These are phyloP conservation scores for Sugiyamaella floridensis DNA, from an alignment of 805 yeast genomes.

Conservation along the genomic window DNA sequence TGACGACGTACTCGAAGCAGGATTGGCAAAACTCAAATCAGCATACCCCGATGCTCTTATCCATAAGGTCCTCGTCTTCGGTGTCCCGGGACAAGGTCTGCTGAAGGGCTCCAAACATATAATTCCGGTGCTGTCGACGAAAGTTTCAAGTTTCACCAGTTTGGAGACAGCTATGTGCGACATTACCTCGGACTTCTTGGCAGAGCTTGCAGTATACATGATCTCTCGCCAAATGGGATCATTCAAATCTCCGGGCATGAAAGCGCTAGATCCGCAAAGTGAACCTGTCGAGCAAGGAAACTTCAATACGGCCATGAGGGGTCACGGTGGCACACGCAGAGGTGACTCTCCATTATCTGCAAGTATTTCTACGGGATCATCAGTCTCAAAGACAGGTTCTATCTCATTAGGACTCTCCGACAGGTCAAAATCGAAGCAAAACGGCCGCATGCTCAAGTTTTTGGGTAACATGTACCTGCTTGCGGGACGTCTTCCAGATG, in stretches of 20 bases:
- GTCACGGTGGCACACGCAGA: not conserved
- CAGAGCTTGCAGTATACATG: constrained; percentile 55
- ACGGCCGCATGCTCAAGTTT: constrained; percentile 70
- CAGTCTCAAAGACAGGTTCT: constrained; percentile 26
- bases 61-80: constrained; percentile 38
- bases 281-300: not conserved
- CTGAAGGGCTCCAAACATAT: constrained; percentile 11
- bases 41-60: constrained; percentile 40
- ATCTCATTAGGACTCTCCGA: constrained; percentile 31
- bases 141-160: constrained; percentile 30
- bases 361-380: constrained; percentile 1
- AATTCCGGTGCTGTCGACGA: constrained; percentile 22
- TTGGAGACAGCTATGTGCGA: constrained; percentile 69
- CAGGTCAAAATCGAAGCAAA: constrained; percentile 40
- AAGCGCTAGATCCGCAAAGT: constrained; percentile 21
- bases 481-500: constrained; percentile 71
- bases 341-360: not conserved
- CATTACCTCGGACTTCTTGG: constrained; percentile 56
- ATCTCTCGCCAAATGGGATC: constrained; percentile 73
- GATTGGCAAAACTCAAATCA: constrained; percentile 38
- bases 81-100: constrained; percentile 19
- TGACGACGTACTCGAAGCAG: constrained; percentile 21
- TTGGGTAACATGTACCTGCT: constrained; percentile 70
- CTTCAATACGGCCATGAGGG: not conserved
- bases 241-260: constrained; percentile 63